Base-by-base conservation (phyloP, 2,329 filamentous ascomycete species). In the Xylaria polymorpha region DNA sequence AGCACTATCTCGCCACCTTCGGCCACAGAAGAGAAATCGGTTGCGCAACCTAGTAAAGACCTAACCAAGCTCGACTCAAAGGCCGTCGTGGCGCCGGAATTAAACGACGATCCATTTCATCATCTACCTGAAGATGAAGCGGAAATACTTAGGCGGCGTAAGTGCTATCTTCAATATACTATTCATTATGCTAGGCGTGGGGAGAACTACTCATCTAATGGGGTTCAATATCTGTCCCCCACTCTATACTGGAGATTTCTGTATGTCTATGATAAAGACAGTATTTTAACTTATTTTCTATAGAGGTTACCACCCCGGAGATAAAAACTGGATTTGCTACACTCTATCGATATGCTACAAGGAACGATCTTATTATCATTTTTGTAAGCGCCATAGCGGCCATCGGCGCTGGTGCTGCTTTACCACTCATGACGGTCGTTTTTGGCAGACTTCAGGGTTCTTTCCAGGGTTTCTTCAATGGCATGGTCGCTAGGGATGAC, bases 381-480 rank as follows among this genome's bases (percentile, higher is more conserved):
- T 74, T 80, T 46, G 79, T 93, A 64, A 87, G 90, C 60, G 77
- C 84, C 35, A 74, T 95, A 63, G 88, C 87, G 66, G 86, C 92
- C 71, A 92, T 94, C 72, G 89, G 85, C 41, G 91, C 89, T 20
- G 93, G 93, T 69, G 92, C 92, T 64, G 90, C 91, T 8, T 80
- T 95, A 69, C 93, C 93, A 6, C 82, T 94, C 29, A 95, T 96
- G 89, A 95, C 93, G 0, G 86, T 94, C 67, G 82, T 97, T 41
- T 97, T 97, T 75, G 93, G 94, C 70, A 88, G 90, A 61, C 84
- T 97, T 46, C 89, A 94, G 67, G 88, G 88, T 4, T 87, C 86
- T 1, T 97, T 97, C 77, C 87, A 92, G 75, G 77, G 83, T 25
- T 93, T 88, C 73, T 87, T 92, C 72, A 79, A 83, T 3, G 81